A percentile compares a stretch with the other conserved stretches of the same genome.
phyloP scores from a whole-genome alignment of 106 monocot species.

The Phalaenopsis equestris region DNA sequence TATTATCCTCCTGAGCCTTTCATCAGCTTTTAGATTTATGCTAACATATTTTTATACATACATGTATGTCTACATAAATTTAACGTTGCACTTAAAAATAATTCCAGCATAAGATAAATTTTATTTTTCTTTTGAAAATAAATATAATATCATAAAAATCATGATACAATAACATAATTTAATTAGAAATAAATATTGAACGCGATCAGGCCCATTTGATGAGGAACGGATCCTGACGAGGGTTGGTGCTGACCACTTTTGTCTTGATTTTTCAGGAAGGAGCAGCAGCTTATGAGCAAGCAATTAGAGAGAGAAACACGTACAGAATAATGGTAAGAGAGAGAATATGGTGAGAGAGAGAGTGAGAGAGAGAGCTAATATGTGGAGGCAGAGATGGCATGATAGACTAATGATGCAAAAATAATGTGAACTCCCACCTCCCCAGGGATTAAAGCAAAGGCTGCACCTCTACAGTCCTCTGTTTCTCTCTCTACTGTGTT shows the following conservation, averaged over 20 bases:
- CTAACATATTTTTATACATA: too few species aligned
- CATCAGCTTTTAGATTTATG: too few species aligned
- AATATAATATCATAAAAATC: too few species aligned
- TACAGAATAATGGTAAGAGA: not conserved
- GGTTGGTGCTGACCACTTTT: not conserved
- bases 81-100: not conserved
- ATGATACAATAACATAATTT: too few species aligned
- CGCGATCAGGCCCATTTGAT: not conserved
- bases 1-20: too few species aligned
- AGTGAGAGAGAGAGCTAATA: not conserved
- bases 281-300: too few species aligned
- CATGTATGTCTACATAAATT: too few species aligned
- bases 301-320: not conserved
- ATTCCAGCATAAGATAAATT: too few species aligned
- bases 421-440: not conserved
- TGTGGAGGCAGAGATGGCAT: not conserved
- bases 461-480: not conserved
- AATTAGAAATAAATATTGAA: too few species aligned
- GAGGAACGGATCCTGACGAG: not conserved
- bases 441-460: not conserved
- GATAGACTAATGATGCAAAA: not conserved
- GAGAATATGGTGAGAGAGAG: not conserved
- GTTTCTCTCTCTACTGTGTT: slow-evolving; percentile 1
- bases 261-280: not conserved
- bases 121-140: not conserved